Evolutionary conservation across 768 basidiomycete species (phyloP).

Genomic region (Termitomyces sp.): DNA sequence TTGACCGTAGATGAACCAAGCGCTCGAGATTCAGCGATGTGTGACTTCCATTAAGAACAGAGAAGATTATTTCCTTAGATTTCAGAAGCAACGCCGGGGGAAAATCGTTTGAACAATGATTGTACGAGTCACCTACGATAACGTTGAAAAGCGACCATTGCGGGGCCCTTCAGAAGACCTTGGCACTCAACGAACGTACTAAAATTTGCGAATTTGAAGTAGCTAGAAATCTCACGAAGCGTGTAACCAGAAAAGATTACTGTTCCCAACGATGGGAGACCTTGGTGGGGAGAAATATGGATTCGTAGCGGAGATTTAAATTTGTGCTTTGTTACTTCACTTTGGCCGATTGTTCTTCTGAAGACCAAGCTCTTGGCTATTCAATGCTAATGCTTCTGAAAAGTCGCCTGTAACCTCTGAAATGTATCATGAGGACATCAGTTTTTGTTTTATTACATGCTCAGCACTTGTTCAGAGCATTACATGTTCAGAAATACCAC

Average conservation of each 20-base stretch:
- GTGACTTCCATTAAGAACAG: neutral
- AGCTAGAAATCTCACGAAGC: neutral
- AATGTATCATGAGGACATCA: neutral
- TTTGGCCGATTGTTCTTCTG: neutral
- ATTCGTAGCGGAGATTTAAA: constrained; percentile 6
- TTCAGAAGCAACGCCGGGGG: neutral
- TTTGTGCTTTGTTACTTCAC: neutral
- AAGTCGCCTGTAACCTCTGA: neutral
- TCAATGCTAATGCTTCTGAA: neutral
- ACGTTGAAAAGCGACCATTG: neutral
- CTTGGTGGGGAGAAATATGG: constrained; percentile 1
- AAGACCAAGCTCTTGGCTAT: neutral
- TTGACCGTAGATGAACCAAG: neutral
- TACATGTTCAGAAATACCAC: neutral
- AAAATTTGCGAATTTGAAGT: neutral
- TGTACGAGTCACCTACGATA: neutral
- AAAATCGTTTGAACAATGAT: neutral
- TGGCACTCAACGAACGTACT: neutral
- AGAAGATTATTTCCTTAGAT: neutral
- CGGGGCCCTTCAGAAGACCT: neutral
- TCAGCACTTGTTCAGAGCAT: neutral
- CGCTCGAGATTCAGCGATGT: neutral
- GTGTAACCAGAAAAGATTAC: neutral
- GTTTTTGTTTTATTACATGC: neutral
- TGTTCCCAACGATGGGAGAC: constrained; percentile 10